A percentile compares a stretch with the other conserved stretches of the same genome.
Evolutionary conservation across 352 stramenopile species (phyloP).

Genomic region (Pythium apleroticum): DNA sequence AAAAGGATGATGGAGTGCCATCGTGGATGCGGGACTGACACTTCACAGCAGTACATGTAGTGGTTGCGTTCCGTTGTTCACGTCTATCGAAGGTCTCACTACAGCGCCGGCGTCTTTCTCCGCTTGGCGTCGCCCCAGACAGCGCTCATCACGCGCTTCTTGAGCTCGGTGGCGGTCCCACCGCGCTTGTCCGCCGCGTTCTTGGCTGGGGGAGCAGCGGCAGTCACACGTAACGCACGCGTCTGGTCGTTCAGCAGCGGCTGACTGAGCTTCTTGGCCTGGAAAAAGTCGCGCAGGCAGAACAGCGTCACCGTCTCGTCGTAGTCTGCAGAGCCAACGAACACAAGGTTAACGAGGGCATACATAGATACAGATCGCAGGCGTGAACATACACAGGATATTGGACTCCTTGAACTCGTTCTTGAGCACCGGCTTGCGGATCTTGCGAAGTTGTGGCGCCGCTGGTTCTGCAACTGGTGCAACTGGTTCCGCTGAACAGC

Average conservation of each 20-base stretch:
- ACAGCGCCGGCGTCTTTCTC: conserved; percentile 16
- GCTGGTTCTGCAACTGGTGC: not conserved
- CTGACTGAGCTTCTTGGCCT: conserved; percentile 69
- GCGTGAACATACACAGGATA: conserved; percentile 53
- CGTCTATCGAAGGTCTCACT: not conserved
- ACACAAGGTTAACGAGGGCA: not conserved
- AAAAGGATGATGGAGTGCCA: conserved; percentile 18
- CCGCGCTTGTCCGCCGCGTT: conserved; percentile 32
- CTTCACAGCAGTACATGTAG: not conserved
- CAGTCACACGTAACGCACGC: conserved; percentile 51
- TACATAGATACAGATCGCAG: not conserved
- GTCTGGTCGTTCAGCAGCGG: conserved; percentile 75
- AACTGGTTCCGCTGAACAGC: not conserved
- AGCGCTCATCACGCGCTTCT: conserved; percentile 42
- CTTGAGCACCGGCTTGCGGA: conserved; percentile 61
- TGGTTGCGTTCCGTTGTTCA: conserved; percentile 1
- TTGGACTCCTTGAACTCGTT: conserved; percentile 81
- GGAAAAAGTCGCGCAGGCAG: conserved; percentile 70
- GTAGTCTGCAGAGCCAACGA: conserved; percentile 44
- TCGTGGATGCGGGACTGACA: conserved; percentile 27
- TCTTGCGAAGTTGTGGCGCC: conserved; percentile 7
- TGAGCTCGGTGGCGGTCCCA: conserved; percentile 30
- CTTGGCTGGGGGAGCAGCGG: conserved; percentile 13
- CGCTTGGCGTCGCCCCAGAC: conserved; percentile 25
- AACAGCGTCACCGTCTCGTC: conserved; percentile 80